Evolutionary conservation across 75 land plant species (phyloP).

Genomic region (Selaginella moellendorffii): DNA sequence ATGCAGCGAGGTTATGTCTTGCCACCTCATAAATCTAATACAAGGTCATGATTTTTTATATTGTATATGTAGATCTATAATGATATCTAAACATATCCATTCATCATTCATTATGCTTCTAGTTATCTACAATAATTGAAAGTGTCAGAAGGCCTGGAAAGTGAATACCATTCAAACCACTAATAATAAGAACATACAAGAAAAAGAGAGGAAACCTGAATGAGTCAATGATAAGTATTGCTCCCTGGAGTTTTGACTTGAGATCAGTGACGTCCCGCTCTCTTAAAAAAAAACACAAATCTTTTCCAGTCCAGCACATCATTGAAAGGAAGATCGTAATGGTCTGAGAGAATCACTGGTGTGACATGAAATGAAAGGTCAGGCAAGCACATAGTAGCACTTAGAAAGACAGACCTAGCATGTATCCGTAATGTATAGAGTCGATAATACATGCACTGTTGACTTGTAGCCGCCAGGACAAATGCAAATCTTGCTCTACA

Average conservation of each 20-base stretch:
- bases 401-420: constrained; percentile 59
- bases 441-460: constrained; percentile 85
- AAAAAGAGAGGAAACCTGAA: no score
- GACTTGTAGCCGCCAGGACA: constrained; percentile 84
- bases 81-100: no score
- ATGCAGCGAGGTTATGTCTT: no score
- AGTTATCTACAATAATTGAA: no score
- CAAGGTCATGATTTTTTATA: no score
- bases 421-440: constrained; percentile 82
- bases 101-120: no score
- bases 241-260: constrained; percentile 58
- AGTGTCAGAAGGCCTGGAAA: constrained; percentile 39
- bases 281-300: constrained; percentile 47
- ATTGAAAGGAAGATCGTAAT: constrained; percentile 88
- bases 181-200: constrained; percentile 34
- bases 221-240: no score
- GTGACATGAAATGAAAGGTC: no score
- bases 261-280: constrained; percentile 59
- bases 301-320: constrained; percentile 72
- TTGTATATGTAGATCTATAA: no score
- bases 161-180: constrained; percentile 47
- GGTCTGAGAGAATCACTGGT: constrained; percentile 68
- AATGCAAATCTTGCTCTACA: constrained; percentile 75
- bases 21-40: no score
- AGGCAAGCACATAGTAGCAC: no score